Base-by-base conservation (phyloP, 148 eudicot genomes). In the Rhododendron molle region DNA sequence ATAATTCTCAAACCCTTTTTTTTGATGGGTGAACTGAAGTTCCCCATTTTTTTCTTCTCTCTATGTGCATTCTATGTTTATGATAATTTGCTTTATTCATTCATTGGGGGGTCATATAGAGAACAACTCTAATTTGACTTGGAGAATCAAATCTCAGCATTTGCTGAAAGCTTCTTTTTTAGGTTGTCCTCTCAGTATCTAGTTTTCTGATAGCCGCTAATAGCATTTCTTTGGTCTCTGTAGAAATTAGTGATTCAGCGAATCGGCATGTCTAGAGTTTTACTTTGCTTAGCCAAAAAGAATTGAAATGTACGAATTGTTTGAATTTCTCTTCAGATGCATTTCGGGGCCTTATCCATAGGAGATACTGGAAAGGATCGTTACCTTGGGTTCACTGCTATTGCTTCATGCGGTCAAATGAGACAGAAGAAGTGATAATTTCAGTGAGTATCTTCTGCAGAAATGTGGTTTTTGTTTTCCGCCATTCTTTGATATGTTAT, bases 321-420 rank as follows among this genome's bases (percentile, higher is more conserved):
- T 50, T 12, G 65, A 11, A 47, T n/a, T 83, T 58, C 71, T 86
- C 58, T 78, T 73, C 96, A 97, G 99, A 95, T 94, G 94, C 94
- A 86, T 94, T 97, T 84, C 86, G 90, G 52, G 91, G 93, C 56
- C 89, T 91, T 54, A 91, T 95, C 85, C 88, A 81, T 76, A 92
- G 58, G 87, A 93, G 90, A 88, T 87, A 81, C 88, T 95, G 99
- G 99, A 95, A 93, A 87, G 98, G 96, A 43, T 81, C 86, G 71
- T 90, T 95, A 43, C 99, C 99, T 46, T 92, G 89, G 98, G 91
- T 97, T 76, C 99, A 97, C 88, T 97, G 99, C 87, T 97, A 97
- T 89, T 97, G 99, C 92, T 97, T 97, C 94, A 94, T 97, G 73
- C 91, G 98, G 85, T 88, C 99, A 86, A 93, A 72, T 86, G 98